Base-by-base conservation (phyloP, 305 asterid genomes). In the Rubia tinctorum region DNA sequence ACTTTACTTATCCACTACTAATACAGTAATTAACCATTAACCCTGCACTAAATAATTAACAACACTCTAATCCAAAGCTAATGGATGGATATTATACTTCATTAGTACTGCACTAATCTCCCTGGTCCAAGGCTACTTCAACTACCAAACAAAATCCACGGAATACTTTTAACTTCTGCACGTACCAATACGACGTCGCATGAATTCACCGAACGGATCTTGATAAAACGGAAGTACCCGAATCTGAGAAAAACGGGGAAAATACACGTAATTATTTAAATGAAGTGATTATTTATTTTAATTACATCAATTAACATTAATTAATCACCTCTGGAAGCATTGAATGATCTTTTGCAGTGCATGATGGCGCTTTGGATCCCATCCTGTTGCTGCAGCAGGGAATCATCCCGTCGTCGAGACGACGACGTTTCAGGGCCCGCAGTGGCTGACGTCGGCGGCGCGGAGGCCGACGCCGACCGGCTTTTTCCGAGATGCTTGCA, bases 301-400 rank as follows among this genome's bases (percentile, higher is more conserved):
- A 45, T 45, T 45, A 10, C 53, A 10, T 45, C 10, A 7, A 43
- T 43, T 43, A 43, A 43, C 8, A 6, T 43, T 60, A 11, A 37
- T 30, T 20, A 49, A 43, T 71, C 85, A 89, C 91, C 97, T 86
- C 86, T 77, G 18, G 90, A 79, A n/a, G 93, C 83, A 69, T 89
- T 89, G 83, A 89, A 92, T 7, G 97, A 92, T 77, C 82, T 85
- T 84, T 92, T 92, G 91, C 98, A 92, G 61, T 92, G 98, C 73
- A 89, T 69, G 82, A 92, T 92, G 69, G 98, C 98, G 69, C 97
- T 86, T 76, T 90, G 95, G 30, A 92, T 92, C 73, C 93, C 98
- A 64, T 92, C 97, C 76, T 89, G 91, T 71, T 89, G 80, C 88
- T 86, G 88, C 79, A 87, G 14, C 76, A 90, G 79, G 18, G 98